Conservation (phyloP, 1,284 basidiomycete genomes). For the Phellinidium pouzarii region DNA sequence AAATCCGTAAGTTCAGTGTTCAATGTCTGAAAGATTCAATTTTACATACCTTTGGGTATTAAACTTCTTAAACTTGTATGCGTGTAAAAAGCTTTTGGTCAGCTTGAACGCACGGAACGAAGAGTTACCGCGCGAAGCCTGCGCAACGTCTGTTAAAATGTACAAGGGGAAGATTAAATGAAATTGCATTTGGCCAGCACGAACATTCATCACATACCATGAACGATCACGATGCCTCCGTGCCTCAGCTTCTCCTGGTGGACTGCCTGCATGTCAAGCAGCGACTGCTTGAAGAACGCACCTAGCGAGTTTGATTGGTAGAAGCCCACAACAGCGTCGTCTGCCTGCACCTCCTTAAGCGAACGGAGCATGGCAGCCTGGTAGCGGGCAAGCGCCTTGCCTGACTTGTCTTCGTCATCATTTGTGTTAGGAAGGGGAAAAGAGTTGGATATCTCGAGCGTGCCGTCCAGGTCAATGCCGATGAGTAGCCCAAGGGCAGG, state of each 20-base stretch:
- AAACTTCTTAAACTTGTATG: conserved; percentile 84
- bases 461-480: conserved; percentile 88
- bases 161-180: conserved; percentile 23
- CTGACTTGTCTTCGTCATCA: conserved; percentile 74
- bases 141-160: conserved; percentile 31
- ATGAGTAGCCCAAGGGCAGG: conserved; percentile 79
- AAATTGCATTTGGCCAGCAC: conserved; percentile 45
- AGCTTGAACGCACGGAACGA: conserved; percentile 90
- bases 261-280: conserved; percentile 84
- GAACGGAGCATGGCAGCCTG: conserved; percentile 83
- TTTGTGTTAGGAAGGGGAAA: conserved; percentile 76
- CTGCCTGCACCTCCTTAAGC: conserved; percentile 87
- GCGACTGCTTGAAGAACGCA: conserved; percentile 87
- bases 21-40: conserved; percentile 2
- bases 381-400: conserved; percentile 71
- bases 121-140: conserved; percentile 79
- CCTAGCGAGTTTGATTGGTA: conserved; percentile 90
- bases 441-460: conserved; percentile 87
- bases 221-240: conserved; percentile 84
- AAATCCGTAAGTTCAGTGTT: conserved; percentile 18
- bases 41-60: conserved; percentile 67
- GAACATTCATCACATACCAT: conserved; percentile 50
- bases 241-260: conserved; percentile 76
- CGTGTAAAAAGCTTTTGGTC: conserved; percentile 77
- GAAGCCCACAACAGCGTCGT: conserved; percentile 94